Conservation (phyloP, 345 rosid genomes). For the Ceriops decandra region DNA sequence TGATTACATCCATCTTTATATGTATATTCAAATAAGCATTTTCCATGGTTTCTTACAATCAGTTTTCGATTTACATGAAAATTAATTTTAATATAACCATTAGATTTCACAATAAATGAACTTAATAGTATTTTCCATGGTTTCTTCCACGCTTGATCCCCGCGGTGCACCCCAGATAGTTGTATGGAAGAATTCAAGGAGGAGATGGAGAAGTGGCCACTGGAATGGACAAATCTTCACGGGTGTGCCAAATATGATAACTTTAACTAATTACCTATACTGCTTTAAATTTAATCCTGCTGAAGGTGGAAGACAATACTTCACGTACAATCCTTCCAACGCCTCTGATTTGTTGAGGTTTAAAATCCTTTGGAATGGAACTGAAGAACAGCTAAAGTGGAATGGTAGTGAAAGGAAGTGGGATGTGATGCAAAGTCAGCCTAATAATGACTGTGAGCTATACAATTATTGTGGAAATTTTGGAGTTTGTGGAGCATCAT, state of each 20-base stretch:
- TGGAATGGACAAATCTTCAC: constrained; percentile 62
- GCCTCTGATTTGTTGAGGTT: constrained; percentile 48
- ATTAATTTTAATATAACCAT: too few species aligned
- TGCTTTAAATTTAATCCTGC: constrained; percentile 52
- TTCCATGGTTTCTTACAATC: too few species aligned
- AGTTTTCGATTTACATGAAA: too few species aligned
- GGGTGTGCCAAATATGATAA: constrained; percentile 48
- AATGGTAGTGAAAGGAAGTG: constrained; percentile 32
- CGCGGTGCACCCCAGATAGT: constrained; percentile 67
- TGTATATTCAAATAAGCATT: too few species aligned
- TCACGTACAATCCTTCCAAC: constrained; percentile 47
- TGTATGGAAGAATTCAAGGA: constrained; percentile 46
- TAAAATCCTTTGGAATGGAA: constrained; percentile 41
- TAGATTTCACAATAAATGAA: too few species aligned
- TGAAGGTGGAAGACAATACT: constrained; percentile 40
- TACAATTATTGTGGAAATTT: constrained; percentile 73
- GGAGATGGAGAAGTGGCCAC: constrained; percentile 79
- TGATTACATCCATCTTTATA: too few species aligned
- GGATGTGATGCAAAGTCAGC: constrained; percentile 46
- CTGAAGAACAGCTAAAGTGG: constrained; percentile 56
- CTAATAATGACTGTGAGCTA: constrained; percentile 50
- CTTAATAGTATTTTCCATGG: too few species aligned
- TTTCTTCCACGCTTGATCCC: too few species aligned
- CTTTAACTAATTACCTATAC: constrained; percentile 29
- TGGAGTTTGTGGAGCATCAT: constrained; percentile 41